Evolutionary conservation across 2,329 filamentous ascomycete species (phyloP), one percentile per base, ranked within the genome.

Genomic region (Cladosporium oxysporum): DNA sequence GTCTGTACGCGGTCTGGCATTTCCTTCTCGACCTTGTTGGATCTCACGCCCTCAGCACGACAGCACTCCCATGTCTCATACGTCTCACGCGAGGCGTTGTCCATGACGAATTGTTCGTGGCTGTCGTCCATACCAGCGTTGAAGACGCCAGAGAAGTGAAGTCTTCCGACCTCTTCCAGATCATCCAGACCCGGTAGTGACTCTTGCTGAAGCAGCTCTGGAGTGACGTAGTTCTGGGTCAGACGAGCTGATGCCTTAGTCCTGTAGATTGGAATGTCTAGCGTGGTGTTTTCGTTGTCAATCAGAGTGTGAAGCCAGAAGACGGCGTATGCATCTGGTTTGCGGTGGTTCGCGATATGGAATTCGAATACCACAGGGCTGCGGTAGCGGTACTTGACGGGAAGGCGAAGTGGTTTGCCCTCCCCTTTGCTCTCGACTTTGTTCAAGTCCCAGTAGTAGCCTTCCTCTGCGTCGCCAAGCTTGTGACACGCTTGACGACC

Each of bases 11-110:
- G 80, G 0, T 88, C 86, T 0, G 93, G 91, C 0, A 97, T 82
- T 73, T 96, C 90, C 28, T 88, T 85, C 11, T 85, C 81, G 0
- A 97, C 92, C 31, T 87, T 85, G 64, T 88, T 85, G 16, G 83
- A 79, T 2, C 95, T 88, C 0, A 97, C 91, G 14, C 94, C 94
- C 77, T 98, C 93, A 0, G 92, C 88, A 49, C 90, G 87, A 76
- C 94, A 97, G 0, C 93, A 91, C 77, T 97, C 93, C 92, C 93
- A 98, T 0, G 90, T 91, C 80, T 98, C 94, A 69, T 92, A 96
- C 0, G 93, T 97, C 81, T 98, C 95, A 35, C 94, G 89, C 1
- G 90, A 90, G 75, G 96, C 89, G 73, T 96, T 97, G 77, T 96
- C 91, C 58, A 88, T 86, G 26, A 97, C 89, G 71, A 97, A 97